Percentiles rank a stretch among this genome's conserved stretches.
phyloP scores from a whole-genome alignment of 257 asterid species.

The Verbascum thapsus region DNA sequence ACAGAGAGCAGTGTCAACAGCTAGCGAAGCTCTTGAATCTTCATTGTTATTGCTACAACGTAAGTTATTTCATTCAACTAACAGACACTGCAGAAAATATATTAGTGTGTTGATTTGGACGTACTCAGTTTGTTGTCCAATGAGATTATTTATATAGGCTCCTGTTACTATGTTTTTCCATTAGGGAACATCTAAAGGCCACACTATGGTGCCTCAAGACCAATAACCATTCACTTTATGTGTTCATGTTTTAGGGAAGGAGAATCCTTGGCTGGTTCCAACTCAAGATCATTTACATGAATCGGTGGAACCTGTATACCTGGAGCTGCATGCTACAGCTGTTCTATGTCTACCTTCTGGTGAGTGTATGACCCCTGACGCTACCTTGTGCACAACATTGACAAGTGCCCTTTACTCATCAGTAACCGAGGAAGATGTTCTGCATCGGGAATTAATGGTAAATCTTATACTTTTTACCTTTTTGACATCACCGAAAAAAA shows the following conservation, averaged over 20 bases:
- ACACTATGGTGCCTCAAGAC: not conserved
- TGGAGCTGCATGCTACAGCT: constrained; percentile 90
- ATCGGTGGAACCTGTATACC: constrained; percentile 60
- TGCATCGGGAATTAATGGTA: constrained; percentile 83
- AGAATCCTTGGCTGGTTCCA: constrained; percentile 79
- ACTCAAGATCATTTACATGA: constrained; percentile 72
- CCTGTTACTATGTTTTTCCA: not conserved
- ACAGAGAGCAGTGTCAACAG: constrained; percentile 65
- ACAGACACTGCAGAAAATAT: constrained; percentile 11
- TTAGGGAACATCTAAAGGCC: constrained; percentile 15
- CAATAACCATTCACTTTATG: constrained; percentile 14
- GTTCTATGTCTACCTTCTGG: constrained; percentile 82
- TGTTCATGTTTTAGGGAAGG: constrained; percentile 53
- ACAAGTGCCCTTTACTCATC: constrained; percentile 86
- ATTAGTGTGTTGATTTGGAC: not conserved
- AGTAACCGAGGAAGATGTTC: constrained; percentile 75
- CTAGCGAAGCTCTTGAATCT: constrained; percentile 68
- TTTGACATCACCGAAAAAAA: constrained; percentile 1
- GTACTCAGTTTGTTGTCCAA: not conserved
- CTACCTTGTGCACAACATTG: constrained; percentile 79
- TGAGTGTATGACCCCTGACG: constrained; percentile 84
- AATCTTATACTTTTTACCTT: constrained; percentile 21
- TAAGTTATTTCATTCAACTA: constrained; percentile 45
- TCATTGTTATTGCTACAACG: constrained; percentile 65
- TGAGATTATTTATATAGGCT: no score